Evolutionary conservation across 805 yeast species (phyloP).

Genomic region (Ogataea salicorniae): DNA sequence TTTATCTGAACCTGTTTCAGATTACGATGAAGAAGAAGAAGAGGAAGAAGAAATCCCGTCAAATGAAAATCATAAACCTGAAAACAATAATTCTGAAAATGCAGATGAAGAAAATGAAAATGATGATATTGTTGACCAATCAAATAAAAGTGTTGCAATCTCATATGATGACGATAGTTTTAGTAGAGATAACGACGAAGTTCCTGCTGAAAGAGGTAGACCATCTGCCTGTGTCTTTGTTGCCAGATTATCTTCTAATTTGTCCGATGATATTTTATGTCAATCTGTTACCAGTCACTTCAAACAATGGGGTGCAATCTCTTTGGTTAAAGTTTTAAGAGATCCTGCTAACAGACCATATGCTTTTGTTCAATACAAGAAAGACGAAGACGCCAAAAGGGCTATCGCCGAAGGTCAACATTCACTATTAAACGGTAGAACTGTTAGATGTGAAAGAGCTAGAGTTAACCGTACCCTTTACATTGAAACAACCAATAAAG

Average conservation of each 20-base stretch:
- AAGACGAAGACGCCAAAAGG: constrained; percentile 58
- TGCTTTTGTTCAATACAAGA: constrained; percentile 84
- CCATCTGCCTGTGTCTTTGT: constrained; percentile 89
- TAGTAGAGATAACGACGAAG: constrained; percentile 11
- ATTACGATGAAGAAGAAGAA: constrained; percentile 8
- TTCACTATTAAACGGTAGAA: constrained; percentile 63
- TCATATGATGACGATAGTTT: constrained; percentile 17
- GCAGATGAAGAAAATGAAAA: not conserved
- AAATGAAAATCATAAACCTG: constrained; percentile 6
- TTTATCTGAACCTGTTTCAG: constrained; percentile 14
- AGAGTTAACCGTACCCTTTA: constrained; percentile 84
- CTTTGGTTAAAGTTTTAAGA: constrained; percentile 74
- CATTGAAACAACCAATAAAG: constrained; percentile 35
- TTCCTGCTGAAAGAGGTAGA: constrained; percentile 39
- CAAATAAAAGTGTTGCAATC: constrained; percentile 2
- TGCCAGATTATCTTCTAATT: constrained; percentile 68
- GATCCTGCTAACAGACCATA: constrained; percentile 83
- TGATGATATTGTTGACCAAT: not conserved
- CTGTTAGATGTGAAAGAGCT: constrained; percentile 84
- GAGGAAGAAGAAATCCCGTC: not conserved
- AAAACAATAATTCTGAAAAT: not conserved
- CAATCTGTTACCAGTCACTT: constrained; percentile 66
- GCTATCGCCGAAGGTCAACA: constrained; percentile 72
- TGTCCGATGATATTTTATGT: constrained; percentile 67
- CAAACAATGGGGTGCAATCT: constrained; percentile 62